Evolutionary conservation across 2,329 filamentous ascomycete genomes (phyloP).

Genomic region (Penicillium sp.): DNA sequence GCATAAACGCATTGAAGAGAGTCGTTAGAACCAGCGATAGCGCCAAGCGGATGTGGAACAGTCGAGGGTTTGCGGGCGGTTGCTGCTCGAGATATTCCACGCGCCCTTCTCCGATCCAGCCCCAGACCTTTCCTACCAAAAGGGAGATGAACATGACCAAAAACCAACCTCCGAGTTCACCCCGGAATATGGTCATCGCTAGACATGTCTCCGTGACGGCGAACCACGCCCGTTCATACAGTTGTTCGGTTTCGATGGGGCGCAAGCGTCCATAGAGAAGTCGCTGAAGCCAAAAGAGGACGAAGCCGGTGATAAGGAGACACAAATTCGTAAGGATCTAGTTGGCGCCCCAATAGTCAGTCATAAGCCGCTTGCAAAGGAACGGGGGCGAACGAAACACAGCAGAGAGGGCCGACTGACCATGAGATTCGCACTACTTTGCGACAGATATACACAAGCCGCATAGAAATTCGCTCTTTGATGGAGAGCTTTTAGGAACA

Average conservation of each 20-base stretch:
- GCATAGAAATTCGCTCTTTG: conserved; percentile 98
- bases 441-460: conserved; percentile 90
- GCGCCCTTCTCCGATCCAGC: conserved; percentile 93
- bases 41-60: conserved; percentile 81
- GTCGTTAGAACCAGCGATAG: conserved; percentile 74
- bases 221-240: conserved; percentile 98
- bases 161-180: conserved; percentile 91
- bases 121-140: conserved; percentile 93
- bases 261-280: conserved; percentile 86
- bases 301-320: conserved; percentile 70
- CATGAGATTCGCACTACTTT: conserved; percentile 93
- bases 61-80: conserved; percentile 75
- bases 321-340: conserved; percentile 88
- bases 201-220: conserved; percentile 94
- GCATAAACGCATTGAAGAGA: conserved; percentile 71
- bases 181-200: conserved; percentile 96
- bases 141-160: conserved; percentile 93
- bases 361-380: conserved; percentile 4
- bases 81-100: conserved; percentile 95
- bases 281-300: conserved; percentile 82
- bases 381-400: neutral
- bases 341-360: conserved; percentile 6
- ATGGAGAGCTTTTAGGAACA: conserved; percentile 84
- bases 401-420: conserved; percentile 46
- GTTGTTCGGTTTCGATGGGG: conserved; percentile 90